Conservation (phyloP, 164 flowering plant species). For the Sedum album region DNA sequence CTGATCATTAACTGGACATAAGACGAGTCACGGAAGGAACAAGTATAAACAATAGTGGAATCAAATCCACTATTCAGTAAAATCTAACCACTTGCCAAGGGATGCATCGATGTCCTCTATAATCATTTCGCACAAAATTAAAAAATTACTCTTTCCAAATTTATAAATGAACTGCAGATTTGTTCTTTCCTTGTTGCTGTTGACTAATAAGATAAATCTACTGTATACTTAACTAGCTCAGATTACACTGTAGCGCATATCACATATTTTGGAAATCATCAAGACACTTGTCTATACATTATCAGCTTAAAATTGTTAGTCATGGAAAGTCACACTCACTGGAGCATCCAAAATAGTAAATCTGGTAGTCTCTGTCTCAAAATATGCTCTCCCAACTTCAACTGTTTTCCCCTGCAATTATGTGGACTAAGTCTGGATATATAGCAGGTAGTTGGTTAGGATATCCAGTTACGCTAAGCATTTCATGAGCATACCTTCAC, state of each 20-base stretch:
- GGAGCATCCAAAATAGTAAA: constrained; percentile 99
- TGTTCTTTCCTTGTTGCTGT: background rate
- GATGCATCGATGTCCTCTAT: background rate
- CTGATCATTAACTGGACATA: background rate
- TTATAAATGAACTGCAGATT: background rate
- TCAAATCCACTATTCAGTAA: background rate
- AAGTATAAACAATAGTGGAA: background rate
- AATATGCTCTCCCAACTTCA: constrained; percentile 98
- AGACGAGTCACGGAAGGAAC: background rate
- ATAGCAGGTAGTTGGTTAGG: background rate
- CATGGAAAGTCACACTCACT: constrained; percentile 25
- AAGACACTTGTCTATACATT: background rate
- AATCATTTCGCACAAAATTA: background rate
- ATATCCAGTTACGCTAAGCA: background rate
- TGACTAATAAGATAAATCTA: no score
- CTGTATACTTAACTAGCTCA: no score
- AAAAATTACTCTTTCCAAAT: background rate
- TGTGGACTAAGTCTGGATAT: background rate
- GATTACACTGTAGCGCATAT: no score
- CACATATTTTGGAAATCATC: no score
- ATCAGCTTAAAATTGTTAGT: background rate
- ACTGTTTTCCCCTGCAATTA: constrained; percentile 80
- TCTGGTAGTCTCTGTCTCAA: constrained; percentile 86
- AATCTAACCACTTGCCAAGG: background rate
- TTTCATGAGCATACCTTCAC: constrained; percentile 46